Evolutionary conservation across 164 flowering plant genomes (phyloP), one percentile per base, ranked within the genome.

Genomic region (grape (Vitis vinifera)): DNA sequence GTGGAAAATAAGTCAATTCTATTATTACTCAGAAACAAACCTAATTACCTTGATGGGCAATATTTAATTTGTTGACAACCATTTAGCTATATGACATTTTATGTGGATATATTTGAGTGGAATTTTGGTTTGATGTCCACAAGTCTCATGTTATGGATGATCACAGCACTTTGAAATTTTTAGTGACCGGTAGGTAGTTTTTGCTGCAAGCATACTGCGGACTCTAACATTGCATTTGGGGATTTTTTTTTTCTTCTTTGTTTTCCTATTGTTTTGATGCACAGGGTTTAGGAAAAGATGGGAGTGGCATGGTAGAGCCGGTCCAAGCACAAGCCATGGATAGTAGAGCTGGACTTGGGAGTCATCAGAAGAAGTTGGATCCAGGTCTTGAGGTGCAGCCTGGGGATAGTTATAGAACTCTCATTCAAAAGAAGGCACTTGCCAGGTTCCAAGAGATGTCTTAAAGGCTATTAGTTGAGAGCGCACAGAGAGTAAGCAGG

Each of bases 201-300:
- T 60, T 71, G 19, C 30, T 10, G 19, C 61, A 17, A 10, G 52
- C 31, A 19, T 53, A 14, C 37, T 11, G 11, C 47, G 50, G 44
- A 37, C 17, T 58, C 77, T 74, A 61, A 80, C 66, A 44, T 23
- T 51, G 44, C 37, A 0, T 67, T 1, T 50, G 37, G 74, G 74
- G 50, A 55, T 65, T n/a, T 56, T 48, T 56, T 56, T 62, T 68
- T 75, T 70, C 49, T 53, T 72, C 27, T 59, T 59, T 57, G 37
- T 71, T 9, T 60, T 56, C 57, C 17, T 63, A 44, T 55, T 72
- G 60, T 15, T 73, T 62, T 63, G 52, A 47, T 67, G 59, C 3
- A 13, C 82, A 96, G 98, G 99, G 99, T 57, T 75, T 93, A 51
- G 99, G 99, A 10, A 96, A 85, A 82, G 97, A 96, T 80, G 97